A percentile compares a stretch with the other conserved stretches of the same genome.
These are phyloP conservation scores for Gastrolobium bilobum DNA, from an alignment of 306 rosid species.

Conservation along the genomic window DNA sequence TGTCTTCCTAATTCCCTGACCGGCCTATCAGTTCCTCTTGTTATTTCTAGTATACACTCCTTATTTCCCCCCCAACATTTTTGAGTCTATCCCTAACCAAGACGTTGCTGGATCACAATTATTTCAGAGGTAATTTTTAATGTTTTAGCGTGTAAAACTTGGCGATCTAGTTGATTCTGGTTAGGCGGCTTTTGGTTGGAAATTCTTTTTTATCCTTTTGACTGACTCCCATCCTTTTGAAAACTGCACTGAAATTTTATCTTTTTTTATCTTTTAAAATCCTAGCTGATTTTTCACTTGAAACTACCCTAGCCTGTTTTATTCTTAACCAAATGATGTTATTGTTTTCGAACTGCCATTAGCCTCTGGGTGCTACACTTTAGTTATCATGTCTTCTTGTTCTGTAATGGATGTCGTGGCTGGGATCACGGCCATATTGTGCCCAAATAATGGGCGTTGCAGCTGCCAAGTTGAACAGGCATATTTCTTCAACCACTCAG, in stretches of 20 bases:
- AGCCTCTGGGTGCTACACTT: background rate
- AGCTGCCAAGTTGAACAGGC: no score
- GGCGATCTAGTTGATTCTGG: background rate
- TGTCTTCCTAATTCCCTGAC: no score
- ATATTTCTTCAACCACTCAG: no score
- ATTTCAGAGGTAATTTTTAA: background rate
- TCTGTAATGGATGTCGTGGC: no score
- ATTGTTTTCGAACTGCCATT: background rate
- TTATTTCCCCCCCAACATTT: no score
- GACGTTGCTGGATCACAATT: conserved; percentile 14
- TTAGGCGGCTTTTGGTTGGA: conserved; percentile 3
- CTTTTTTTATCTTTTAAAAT: background rate
- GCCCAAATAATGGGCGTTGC: no score
- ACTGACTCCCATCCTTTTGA: background rate
- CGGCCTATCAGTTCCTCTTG: no score
- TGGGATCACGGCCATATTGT: no score
- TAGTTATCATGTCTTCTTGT: no score
- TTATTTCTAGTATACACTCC: no score
- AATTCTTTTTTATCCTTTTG: background rate
- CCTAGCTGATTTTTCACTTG: background rate
- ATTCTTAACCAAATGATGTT: background rate
- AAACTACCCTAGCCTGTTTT: background rate
- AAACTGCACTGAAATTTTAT: background rate
- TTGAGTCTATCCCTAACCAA: background rate
- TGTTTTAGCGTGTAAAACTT: background rate